phyloP scores from a whole-genome alignment of 208 protist species.

The Leishmania tropica region DNA sequence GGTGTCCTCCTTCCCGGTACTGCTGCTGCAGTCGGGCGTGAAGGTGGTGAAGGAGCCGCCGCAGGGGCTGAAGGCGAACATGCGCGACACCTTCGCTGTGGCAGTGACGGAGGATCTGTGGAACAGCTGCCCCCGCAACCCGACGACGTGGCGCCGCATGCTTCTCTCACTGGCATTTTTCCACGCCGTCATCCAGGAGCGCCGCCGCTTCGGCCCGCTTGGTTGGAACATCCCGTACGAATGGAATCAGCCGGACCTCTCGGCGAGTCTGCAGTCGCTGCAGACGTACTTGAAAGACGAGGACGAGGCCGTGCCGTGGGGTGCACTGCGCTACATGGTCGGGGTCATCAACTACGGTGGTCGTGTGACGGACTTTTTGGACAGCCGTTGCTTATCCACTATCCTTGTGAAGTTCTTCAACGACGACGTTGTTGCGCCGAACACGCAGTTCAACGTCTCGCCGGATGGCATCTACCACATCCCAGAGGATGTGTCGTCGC shows the following conservation, averaged over 20 bases:
- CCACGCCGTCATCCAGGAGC: conserved; percentile 94
- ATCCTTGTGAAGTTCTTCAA: conserved; percentile 84
- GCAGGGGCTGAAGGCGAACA: conserved; percentile 95
- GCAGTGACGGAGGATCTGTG: conserved; percentile 79
- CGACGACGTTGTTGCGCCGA: conserved; percentile 53
- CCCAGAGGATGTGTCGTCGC: conserved; percentile 66
- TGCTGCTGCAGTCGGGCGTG: conserved; percentile 95
- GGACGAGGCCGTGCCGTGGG: conserved; percentile 75
- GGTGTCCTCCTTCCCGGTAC: conserved; percentile 89
- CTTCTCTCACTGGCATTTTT: conserved; percentile 96
- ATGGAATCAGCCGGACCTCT: conserved; percentile 94
- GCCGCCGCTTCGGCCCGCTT: conserved; percentile 94
- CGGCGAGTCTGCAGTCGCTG: conserved; percentile 86
- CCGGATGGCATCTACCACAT: conserved; percentile 87
- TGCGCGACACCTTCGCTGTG: conserved; percentile 84
- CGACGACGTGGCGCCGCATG: conserved; percentile 90
- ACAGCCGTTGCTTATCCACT: conserved; percentile 80
- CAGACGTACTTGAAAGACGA: conserved; percentile 69
- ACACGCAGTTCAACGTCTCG: conserved; percentile 78
- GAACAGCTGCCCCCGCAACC: conserved; percentile 82
- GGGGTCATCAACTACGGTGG: conserved; percentile 97
- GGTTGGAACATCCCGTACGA: conserved; percentile 97
- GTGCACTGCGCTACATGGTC: conserved; percentile 91
- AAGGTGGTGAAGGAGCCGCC: conserved; percentile 98
- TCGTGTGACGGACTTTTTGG: conserved; percentile 94